Base-by-base conservation (phyloP, 2,329 filamentous ascomycete genomes). In the Raffaelea albimanens region DNA sequence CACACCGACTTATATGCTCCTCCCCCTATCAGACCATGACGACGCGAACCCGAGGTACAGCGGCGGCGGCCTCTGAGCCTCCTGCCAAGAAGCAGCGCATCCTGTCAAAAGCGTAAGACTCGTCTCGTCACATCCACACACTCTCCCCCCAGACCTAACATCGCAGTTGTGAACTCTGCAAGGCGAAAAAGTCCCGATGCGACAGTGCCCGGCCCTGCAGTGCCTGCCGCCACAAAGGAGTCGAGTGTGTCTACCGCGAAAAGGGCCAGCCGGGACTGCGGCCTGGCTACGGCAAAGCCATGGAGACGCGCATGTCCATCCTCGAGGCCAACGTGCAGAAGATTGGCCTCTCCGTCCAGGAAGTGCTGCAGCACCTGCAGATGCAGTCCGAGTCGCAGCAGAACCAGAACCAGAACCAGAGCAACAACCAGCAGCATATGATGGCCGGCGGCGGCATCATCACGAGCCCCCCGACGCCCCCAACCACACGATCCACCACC, bases 141-240 rank as follows among this genome's bases (percentile, higher is more conserved):
- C n/a, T n/a, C n/a, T n/a, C n/a, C n/a, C n/a, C n/a, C 25, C 25
- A 7, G 25, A 7, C 13, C 7, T 38, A 13, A 44, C 29, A 5
- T 34, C 11, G 14, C 20, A 50, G 49, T 18, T 52, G 51, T 29
- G 51, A 52, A 18, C 44, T 36, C 3, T 52, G 51, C 51, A 50
- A 50, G 42, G 23, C 44, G 18, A 52, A 52, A 40, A 52, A 52
- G 44, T 50, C 49, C 13, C 40, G 48, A 25, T 52, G 51, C 40
- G 51, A 52, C 44, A 52, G 51, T 21, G 29, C 46, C 9, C 51
- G 46, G 8, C 51, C 51, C 1, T 52, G 48, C 46, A 29, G 42
- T 22, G 25, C 41, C 2, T 51, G 51, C 20, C 48, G 45, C 4
- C 46, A 31, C n/a, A 52, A 52, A 40, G 50, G 44, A 34, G 40